Evolutionary conservation across 1,284 basidiomycete species (phyloP).

Genomic region (Austroboletus novae-zelandiae): DNA sequence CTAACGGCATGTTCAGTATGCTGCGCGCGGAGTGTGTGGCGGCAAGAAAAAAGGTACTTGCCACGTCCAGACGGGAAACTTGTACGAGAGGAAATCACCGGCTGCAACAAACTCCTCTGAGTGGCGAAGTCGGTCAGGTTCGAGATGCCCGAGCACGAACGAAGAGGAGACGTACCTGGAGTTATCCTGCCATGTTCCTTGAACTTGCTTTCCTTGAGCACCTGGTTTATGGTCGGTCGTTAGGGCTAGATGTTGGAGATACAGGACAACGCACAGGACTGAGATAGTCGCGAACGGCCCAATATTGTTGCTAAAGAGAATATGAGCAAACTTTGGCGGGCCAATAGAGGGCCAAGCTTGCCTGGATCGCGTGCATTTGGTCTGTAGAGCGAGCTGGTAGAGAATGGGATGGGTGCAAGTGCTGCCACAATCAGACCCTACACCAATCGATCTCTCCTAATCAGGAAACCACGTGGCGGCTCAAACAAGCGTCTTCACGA

Average conservation of each 20-base stretch:
- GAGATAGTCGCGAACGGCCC: conserved; percentile 95
- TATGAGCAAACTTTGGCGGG: conserved; percentile 4
- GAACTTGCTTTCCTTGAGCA: conserved; percentile 97
- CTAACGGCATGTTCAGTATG: conserved; percentile 38
- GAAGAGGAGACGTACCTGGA: conserved; percentile 62
- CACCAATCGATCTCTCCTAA: conserved; percentile 35
- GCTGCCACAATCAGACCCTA: conserved; percentile 32
- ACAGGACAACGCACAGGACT: conserved; percentile 68
- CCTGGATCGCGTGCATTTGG: conserved; percentile 73
- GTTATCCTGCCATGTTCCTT: conserved; percentile 98
- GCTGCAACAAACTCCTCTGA: conserved; percentile 95
- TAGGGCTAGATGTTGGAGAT: conserved; percentile 22
- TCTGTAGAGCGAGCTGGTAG: conserved; percentile 1
- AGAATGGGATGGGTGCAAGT: conserved; percentile 15
- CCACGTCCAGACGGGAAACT: conserved; percentile 96
- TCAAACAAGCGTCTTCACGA: not conserved
- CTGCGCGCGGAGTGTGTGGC: not conserved
- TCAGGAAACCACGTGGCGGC: conserved; percentile 27
- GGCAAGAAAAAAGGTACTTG: conserved; percentile 37
- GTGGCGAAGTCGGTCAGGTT: conserved; percentile 18
- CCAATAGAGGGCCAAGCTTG: conserved; percentile 24
- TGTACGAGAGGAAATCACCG: conserved; percentile 92
- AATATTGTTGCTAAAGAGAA: conserved; percentile 74
- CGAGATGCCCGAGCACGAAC: not conserved
- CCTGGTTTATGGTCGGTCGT: conserved; percentile 51